Evolutionary conservation across 2,329 filamentous ascomycete species (phyloP).

Genomic region (Paecilomyces sp.): DNA sequence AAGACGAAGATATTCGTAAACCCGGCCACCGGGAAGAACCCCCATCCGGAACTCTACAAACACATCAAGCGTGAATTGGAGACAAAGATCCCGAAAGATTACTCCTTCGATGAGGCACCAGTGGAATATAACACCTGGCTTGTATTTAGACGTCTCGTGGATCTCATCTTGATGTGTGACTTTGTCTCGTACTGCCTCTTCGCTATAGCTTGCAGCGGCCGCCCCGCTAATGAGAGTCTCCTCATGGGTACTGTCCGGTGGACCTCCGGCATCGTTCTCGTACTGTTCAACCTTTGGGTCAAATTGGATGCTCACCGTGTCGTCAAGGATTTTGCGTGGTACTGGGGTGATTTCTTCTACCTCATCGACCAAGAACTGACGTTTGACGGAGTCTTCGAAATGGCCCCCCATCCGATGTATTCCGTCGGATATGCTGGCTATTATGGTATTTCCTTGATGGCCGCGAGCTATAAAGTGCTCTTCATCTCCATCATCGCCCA

Average conservation of each 20-base stretch:
- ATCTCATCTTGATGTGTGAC: slow-evolving; percentile 97
- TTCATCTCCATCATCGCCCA: slow-evolving; percentile 96
- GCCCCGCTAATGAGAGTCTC: slow-evolving; percentile 64
- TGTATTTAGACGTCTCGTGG: slow-evolving; percentile 88
- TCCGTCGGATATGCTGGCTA: slow-evolving; percentile 96
- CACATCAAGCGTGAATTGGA: slow-evolving; percentile 85
- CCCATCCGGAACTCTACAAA: slow-evolving; percentile 72
- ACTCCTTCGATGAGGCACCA: slow-evolving; percentile 85
- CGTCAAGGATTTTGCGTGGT: slow-evolving; percentile 99
- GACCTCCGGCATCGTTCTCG: slow-evolving; percentile 66
- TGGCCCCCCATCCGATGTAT: slow-evolving; percentile 98
- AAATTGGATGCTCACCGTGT: slow-evolving; percentile 96
- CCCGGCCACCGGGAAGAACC: slow-evolving; percentile 72
- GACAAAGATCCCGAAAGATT: slow-evolving; percentile 89
- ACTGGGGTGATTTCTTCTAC: slow-evolving; percentile 99
- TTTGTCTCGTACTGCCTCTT: slow-evolving; percentile 96
- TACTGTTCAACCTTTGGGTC: slow-evolving; percentile 96
- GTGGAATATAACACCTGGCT: slow-evolving; percentile 99
- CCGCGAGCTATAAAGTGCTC: slow-evolving; percentile 92
- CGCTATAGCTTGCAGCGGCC: slow-evolving; percentile 76
- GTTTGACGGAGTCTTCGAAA: slow-evolving; percentile 97
- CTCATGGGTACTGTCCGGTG: slow-evolving; percentile 68
- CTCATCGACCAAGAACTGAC: slow-evolving; percentile 96
- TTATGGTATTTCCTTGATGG: slow-evolving; percentile 97
- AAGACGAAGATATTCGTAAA: slow-evolving; percentile 81